Percentiles rank a stretch among this genome's conserved stretches.
These are phyloP conservation scores for Pouteria glomerata DNA, from an alignment of 148 eudicot species.

Conservation along the genomic window DNA sequence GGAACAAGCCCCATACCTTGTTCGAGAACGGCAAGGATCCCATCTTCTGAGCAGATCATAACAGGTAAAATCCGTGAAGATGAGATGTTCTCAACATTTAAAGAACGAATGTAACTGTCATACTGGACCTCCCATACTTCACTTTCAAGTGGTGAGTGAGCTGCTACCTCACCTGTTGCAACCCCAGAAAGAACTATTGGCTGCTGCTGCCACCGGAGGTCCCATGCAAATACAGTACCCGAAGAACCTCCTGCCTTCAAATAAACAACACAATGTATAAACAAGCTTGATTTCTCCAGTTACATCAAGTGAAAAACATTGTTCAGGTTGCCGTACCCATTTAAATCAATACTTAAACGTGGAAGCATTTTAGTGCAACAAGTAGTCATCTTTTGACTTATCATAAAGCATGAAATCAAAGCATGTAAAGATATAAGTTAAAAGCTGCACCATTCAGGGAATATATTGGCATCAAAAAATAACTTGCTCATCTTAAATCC, in stretches of 20 bases:
- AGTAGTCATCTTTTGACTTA: background rate
- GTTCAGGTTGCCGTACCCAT: background rate
- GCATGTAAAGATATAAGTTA: background rate
- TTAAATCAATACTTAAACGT: background rate
- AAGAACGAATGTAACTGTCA: slow-evolving; percentile 57
- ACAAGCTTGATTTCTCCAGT: background rate
- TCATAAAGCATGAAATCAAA: background rate
- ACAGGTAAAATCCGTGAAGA: slow-evolving; percentile 71
- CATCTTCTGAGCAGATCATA: slow-evolving; percentile 94
- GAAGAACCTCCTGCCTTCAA: slow-evolving; percentile 93
- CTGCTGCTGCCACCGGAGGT: slow-evolving; percentile 75
- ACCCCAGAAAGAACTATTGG: slow-evolving; percentile 81
- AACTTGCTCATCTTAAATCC: background rate
- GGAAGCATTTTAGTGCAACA: background rate
- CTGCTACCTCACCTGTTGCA: slow-evolving; percentile 33
- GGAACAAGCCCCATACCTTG: slow-evolving; percentile 42
- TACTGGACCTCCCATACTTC: slow-evolving; percentile 96
- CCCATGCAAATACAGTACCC: slow-evolving; percentile 94
- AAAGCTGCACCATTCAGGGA: background rate
- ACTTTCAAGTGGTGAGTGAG: slow-evolving; percentile 59
- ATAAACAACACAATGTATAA: slow-evolving; percentile 5
- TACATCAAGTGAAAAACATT: background rate
- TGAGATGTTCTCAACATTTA: slow-evolving; percentile 44
- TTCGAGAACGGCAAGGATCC: slow-evolving; percentile 78
- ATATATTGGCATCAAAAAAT: background rate